These are phyloP conservation scores for Terfezia claveryi DNA, from an alignment of 495 filamentous ascomycete species.

Conservation along the genomic window DNA sequence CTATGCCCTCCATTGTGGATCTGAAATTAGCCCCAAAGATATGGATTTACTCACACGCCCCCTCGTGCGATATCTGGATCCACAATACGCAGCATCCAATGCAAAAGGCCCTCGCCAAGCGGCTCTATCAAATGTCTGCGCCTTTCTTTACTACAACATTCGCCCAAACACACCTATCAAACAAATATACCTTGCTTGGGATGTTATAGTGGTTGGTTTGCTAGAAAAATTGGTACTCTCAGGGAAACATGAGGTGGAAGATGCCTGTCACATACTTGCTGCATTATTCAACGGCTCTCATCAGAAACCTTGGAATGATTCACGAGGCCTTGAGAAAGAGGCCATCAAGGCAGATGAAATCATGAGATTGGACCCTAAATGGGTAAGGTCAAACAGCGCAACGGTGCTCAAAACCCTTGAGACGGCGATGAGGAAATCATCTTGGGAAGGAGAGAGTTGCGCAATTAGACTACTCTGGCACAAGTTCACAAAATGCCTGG, in stretches of 20 bases:
- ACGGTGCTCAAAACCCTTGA: slow-evolving; percentile 42
- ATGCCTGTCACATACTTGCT: slow-evolving; percentile 41
- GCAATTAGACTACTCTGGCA: slow-evolving; percentile 43
- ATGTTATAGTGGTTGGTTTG: slow-evolving; percentile 40
- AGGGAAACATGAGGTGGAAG: slow-evolving; percentile 21
- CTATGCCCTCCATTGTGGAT: slow-evolving; percentile 21
- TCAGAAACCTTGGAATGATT: slow-evolving; percentile 48
- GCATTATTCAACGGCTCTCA: slow-evolving; percentile 45
- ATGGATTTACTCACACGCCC: slow-evolving; percentile 48
- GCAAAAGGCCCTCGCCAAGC: slow-evolving; percentile 32
- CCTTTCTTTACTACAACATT: slow-evolving; percentile 69
- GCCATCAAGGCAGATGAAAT: slow-evolving; percentile 46
- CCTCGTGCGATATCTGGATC: slow-evolving; percentile 44
- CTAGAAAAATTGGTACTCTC: slow-evolving; percentile 27
- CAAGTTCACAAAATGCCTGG: slow-evolving; percentile 42
- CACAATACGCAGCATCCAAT: slow-evolving; percentile 34
- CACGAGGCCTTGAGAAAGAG: slow-evolving; percentile 36
- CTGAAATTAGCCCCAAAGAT: not conserved
- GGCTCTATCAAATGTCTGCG: slow-evolving; percentile 47
- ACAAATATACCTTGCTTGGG: slow-evolving; percentile 60
- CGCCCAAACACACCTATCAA: slow-evolving; percentile 37
- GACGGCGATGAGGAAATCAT: slow-evolving; percentile 34
- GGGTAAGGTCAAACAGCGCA: slow-evolving; percentile 51
- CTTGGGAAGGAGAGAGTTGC: slow-evolving; percentile 27
- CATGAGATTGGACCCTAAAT: slow-evolving; percentile 58